These are phyloP conservation scores for Vaccinium corymbosum DNA, from an alignment of 148 eudicot genomes.

Conservation along the genomic window DNA sequence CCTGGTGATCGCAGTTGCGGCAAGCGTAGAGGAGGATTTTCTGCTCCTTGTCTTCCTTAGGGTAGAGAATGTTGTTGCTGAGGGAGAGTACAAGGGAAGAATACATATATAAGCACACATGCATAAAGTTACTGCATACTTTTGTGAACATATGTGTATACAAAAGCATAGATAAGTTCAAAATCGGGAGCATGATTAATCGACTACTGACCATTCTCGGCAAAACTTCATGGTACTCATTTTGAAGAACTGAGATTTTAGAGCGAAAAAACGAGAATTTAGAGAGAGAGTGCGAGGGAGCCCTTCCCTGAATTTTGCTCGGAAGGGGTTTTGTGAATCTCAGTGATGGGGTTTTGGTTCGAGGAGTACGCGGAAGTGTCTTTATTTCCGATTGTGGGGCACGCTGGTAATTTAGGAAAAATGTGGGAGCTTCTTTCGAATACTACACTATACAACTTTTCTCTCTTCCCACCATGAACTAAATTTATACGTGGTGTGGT, in stretches of 20 bases:
- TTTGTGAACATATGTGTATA: not conserved
- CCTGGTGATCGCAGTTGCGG: slow-evolving; percentile 95
- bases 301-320: not conserved
- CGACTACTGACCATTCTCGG: slow-evolving; percentile 76
- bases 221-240: slow-evolving; percentile 99
- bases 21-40: slow-evolving; percentile 91
- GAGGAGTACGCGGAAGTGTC: not conserved
- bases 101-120: not conserved
- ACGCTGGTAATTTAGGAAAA: not conserved
- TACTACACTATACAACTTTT: too few species aligned
- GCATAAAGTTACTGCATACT: not conserved
- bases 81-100: not conserved
- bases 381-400: not conserved
- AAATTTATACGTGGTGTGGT: too few species aligned
- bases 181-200: not conserved
- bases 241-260: slow-evolving; percentile 23
- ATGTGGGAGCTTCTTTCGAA: too few species aligned
- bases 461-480: too few species aligned
- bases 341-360: not conserved
- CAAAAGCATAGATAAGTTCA: too few species aligned
- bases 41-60: slow-evolving; percentile 82
- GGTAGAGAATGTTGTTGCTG: slow-evolving; percentile 95
- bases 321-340: not conserved
- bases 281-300: not conserved
- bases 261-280: not conserved